Conservation (phyloP, 2,329 filamentous ascomycete genomes). For the Cercospora sp. region DNA sequence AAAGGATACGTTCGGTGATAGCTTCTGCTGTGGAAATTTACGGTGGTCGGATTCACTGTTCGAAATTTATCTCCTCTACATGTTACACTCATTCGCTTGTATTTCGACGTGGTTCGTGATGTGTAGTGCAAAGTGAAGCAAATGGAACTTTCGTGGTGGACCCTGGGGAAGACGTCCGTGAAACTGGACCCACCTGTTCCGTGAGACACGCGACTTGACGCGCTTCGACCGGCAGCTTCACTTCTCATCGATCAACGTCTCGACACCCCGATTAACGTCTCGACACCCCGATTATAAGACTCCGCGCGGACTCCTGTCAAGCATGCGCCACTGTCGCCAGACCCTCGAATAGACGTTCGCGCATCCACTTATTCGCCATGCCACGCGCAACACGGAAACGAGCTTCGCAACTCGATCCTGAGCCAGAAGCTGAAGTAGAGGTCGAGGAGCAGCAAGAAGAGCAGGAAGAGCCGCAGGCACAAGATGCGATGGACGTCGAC, state of each 20-base stretch:
- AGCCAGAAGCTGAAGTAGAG: slow-evolving; percentile 10
- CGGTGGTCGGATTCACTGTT: neutral
- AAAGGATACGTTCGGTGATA: neutral
- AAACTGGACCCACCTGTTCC: slow-evolving; percentile 1
- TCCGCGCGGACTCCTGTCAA: neutral
- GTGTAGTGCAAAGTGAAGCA: neutral
- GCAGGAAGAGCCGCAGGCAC: slow-evolving; percentile 3
- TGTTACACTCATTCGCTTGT: too few species aligned
- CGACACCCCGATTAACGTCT: neutral
- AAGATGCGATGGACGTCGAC: slow-evolving; percentile 25
- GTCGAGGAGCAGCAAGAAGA: slow-evolving; percentile 14
- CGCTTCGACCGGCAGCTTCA: slow-evolving; percentile 4
- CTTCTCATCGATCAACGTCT: neutral
- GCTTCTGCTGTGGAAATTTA: neutral
- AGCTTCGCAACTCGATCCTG: slow-evolving; percentile 10
- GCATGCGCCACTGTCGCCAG: neutral
- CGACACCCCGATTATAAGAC: neutral
- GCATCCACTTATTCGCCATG: slow-evolving; percentile 1
- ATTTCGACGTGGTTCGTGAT: neutral
- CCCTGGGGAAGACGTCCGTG: neutral
- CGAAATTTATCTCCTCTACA: too few species aligned
- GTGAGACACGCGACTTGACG: slow-evolving; percentile 8
- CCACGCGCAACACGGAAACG: slow-evolving; percentile 16
- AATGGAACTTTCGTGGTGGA: neutral
- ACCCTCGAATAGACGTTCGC: neutral